Evolutionary conservation across 2,329 filamentous ascomycete species (phyloP), one percentile per base, ranked within the genome.

Genomic region (Dendryphion nanum): DNA sequence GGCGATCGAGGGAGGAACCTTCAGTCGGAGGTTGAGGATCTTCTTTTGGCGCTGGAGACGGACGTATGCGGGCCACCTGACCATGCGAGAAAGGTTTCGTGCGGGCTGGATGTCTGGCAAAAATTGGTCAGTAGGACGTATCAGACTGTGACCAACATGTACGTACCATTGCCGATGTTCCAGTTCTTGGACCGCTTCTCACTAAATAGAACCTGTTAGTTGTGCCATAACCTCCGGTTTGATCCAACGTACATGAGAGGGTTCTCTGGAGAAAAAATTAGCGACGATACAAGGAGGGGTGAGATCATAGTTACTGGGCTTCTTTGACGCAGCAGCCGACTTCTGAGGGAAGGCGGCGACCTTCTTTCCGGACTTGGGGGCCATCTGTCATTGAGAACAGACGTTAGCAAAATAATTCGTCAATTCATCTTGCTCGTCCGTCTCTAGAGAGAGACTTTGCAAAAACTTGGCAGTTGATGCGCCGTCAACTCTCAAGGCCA

Each of bases 131-230:
- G n/a, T n/a, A n/a, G n/a, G n/a, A n/a, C n/a, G n/a, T n/a, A n/a
- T n/a, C n/a, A n/a, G n/a, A n/a, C n/a, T n/a, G n/a, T n/a, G n/a
- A n/a, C n/a, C n/a, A n/a, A n/a, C n/a, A n/a, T n/a, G n/a, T n/a
- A n/a, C n/a, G n/a, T n/a, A n/a, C n/a, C 91, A 82, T 97, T 90
- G 70, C 93, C 93, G 71, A 98, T 95, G 71, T 91, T 93, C 75
- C 82, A 98, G 89, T 98, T 98, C 70, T 87, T 87, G 65, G 89
- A 76, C 64, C 90, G 88, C 82, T 93, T 95, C 89, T 98, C 93
- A 75, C n/a, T n/a, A n/a, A n/a, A n/a, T n/a, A n/a, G n/a, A n/a
- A n/a, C n/a, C n/a, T n/a, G n/a, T n/a, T n/a, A n/a, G n/a, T n/a
- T n/a, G n/a, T n/a, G n/a, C n/a, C n/a, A n/a, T n/a, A n/a, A n/a